Evolutionary conservation across 2,329 filamentous ascomycete genomes (phyloP).

Genomic region (Fonsecaea pugnacius): DNA sequence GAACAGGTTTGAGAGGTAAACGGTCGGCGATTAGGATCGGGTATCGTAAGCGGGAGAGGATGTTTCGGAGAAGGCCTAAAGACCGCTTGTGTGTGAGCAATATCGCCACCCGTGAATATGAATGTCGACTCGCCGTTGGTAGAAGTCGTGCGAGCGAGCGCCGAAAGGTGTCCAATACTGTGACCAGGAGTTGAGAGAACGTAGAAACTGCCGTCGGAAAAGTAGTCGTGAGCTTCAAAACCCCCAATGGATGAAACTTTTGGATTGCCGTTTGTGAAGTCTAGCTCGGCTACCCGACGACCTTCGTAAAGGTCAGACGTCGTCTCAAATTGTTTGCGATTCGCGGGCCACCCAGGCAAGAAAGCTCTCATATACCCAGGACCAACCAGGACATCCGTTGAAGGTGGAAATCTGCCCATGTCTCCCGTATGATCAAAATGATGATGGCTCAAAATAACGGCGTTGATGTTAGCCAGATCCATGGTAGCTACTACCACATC

Average conservation of each 20-base stretch:
- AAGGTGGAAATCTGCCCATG: not conserved
- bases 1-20: too few species aligned
- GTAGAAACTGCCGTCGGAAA: conserved; percentile 62
- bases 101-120: conserved; percentile 32
- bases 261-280: not conserved
- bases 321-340: not conserved
- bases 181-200: conserved; percentile 52
- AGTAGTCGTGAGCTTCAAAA: conserved; percentile 52
- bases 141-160: conserved; percentile 36
- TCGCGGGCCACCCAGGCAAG: not conserved
- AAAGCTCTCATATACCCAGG: not conserved
- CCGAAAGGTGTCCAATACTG: conserved; percentile 35
- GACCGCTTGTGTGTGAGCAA: conserved; percentile 23
- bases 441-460: not conserved
- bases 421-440: not conserved
- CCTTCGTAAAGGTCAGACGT: not conserved
- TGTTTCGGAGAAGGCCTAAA: conserved; percentile 38
- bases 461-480: not conserved
- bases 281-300: not conserved
- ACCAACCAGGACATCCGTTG: not conserved
- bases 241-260: not conserved
- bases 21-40: too few species aligned
- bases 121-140: conserved; percentile 19
- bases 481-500: not conserved
- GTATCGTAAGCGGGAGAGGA: conserved; percentile 1